These are phyloP conservation scores for Leccinellum rugosiceps DNA, from an alignment of 768 basidiomycete species.

Conservation along the genomic window DNA sequence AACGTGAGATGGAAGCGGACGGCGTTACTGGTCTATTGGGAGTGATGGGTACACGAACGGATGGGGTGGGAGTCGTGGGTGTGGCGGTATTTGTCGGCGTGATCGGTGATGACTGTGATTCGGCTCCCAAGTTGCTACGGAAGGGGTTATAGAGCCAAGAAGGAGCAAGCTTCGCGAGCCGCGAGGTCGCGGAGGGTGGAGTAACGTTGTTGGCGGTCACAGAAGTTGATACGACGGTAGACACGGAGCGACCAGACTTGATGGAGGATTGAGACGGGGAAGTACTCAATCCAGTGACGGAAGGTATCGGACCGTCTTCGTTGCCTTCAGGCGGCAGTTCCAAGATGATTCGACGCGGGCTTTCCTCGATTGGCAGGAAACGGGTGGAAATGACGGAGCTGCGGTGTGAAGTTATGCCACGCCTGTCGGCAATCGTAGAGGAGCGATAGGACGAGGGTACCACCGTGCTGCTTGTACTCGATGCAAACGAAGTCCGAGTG, in stretches of 20 bases:
- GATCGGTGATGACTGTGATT: conserved; percentile 53
- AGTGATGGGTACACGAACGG: conserved; percentile 30
- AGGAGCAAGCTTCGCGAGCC: conserved; percentile 60
- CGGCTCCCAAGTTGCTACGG: conserved; percentile 51
- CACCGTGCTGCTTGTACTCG: conserved; percentile 38
- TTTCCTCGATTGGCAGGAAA: conserved; percentile 71
- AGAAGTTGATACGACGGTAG: conserved; percentile 35
- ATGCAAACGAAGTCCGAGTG: conserved; percentile 39
- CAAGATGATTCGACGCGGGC: conserved; percentile 47
- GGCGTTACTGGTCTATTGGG: conserved; percentile 30
- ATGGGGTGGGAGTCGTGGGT: conserved; percentile 22
- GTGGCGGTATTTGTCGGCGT: conserved; percentile 38
- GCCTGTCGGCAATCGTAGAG: conserved; percentile 36
- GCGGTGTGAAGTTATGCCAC: conserved; percentile 41
- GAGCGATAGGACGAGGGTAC: conserved; percentile 36
- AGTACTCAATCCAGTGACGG: conserved; percentile 47
- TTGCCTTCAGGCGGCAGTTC: conserved; percentile 50
- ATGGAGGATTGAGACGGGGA: conserved; percentile 68
- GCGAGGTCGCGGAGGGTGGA: conserved; percentile 32
- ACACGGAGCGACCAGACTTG: conserved; percentile 46
- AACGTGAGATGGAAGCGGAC: conserved; percentile 32
- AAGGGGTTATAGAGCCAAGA: conserved; percentile 83
- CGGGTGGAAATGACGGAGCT: conserved; percentile 44
- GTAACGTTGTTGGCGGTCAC: conserved; percentile 12
- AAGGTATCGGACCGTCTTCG: conserved; percentile 30